These are phyloP conservation scores for Plasmodium inui DNA, from an alignment of 169 alveolate genomes.

Conservation along the genomic window DNA sequence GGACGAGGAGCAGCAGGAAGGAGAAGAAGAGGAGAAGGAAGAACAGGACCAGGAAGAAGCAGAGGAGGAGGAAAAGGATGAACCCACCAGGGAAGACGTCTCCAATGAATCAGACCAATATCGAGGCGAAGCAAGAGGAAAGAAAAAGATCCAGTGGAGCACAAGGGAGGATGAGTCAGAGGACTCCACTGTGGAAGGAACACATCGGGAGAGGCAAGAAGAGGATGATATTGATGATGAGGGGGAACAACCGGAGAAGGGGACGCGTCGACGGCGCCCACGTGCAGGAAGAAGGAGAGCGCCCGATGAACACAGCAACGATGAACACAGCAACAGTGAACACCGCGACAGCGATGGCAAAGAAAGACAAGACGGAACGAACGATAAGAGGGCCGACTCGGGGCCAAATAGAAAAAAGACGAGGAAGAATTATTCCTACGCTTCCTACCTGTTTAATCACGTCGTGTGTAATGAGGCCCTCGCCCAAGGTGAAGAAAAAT, in stretches of 20 bases:
- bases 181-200: not conserved
- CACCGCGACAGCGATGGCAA: not conserved
- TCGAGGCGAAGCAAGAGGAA: not conserved
- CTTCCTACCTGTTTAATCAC: constrained; percentile 40
- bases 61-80: not conserved
- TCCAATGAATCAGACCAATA: not conserved
- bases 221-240: not conserved
- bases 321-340: not conserved
- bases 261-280: not conserved
- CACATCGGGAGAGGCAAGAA: not conserved
- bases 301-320: not conserved
- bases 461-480: constrained; percentile 8
- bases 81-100: not conserved
- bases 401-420: constrained; percentile 11
- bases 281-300: not conserved
- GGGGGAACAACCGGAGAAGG: not conserved
- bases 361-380: not conserved
- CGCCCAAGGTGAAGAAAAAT: not conserved
- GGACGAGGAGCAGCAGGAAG: not conserved
- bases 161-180: not conserved
- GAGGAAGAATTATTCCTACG: constrained; percentile 36
- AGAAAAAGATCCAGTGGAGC: not conserved
- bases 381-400: not conserved
- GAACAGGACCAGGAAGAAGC: not conserved
- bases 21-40: not conserved